A percentile compares a stretch with the other conserved stretches of the same genome.
phyloP scores from a whole-genome alignment of 345 rosid genomes.

The Atalantia buxifolia region DNA sequence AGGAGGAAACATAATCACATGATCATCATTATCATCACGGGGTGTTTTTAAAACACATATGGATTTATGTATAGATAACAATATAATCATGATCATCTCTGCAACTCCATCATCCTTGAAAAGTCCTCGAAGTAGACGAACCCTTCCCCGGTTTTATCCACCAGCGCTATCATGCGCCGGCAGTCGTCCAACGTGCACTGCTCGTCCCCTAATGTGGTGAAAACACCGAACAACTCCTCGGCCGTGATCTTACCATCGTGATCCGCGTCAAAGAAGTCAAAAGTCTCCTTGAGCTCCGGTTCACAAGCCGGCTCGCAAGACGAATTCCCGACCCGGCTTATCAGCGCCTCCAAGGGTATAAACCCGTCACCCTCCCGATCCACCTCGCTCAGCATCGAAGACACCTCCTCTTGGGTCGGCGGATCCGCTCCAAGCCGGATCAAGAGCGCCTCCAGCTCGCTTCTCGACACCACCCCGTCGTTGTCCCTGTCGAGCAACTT shows the following conservation, averaged over 20 bases:
- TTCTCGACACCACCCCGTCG: conserved; percentile 50
- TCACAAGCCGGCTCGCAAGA: conserved; percentile 43
- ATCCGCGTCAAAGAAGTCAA: conserved; percentile 73
- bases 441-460: conserved; percentile 62
- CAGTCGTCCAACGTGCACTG: conserved; percentile 88
- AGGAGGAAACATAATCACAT: background rate
- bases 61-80: too few species aligned
- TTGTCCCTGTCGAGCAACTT: conserved; percentile 53
- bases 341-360: conserved; percentile 55
- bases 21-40: background rate
- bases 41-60: too few species aligned
- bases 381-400: conserved; percentile 55
- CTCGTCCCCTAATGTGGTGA: conserved; percentile 60
- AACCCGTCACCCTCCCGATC: conserved; percentile 43
- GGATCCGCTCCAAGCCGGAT: conserved; percentile 50
- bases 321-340: conserved; percentile 41
- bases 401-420: conserved; percentile 56
- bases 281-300: conserved; percentile 70
- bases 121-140: conserved; percentile 94
- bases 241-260: conserved; percentile 88
- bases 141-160: conserved; percentile 73
- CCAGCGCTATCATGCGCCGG: conserved; percentile 77
- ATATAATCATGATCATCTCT: conserved; percentile 15
- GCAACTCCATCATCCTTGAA: conserved; percentile 67
- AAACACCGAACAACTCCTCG: conserved; percentile 60